Base-by-base conservation (phyloP, 2,329 filamentous ascomycete species). In the Zymoseptoria crescenta region DNA sequence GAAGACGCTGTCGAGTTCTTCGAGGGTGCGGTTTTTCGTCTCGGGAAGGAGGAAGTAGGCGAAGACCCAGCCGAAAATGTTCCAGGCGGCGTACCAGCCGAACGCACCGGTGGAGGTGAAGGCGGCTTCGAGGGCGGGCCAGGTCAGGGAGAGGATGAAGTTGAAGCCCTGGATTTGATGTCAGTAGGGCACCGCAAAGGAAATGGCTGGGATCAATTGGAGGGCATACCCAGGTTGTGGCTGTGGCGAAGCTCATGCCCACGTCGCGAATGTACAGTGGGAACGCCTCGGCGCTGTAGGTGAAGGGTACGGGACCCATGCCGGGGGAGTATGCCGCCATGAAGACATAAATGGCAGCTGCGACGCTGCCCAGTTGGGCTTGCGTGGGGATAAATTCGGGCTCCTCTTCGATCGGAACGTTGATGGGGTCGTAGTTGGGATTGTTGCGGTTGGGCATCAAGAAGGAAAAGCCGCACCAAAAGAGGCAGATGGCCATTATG, bases 1-100 rank as follows among this genome's bases (percentile, higher is more conserved):
- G 56, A 69, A 69, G 49, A 89, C 79, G 19, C 86, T 77, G 65
- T 89, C 86, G 81, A 83, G 79, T 66, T 83, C 80, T 63, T 83
- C 80, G 0, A 82, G 73, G 0, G 77, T 80, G 24, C 80, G 64
- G 8, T 77, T 70, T 67, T 82, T 82, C 0, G 80, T 83, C 68
- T 83, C 80, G 0, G 66, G 64, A 2, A 67, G 56, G 10, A 64
- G 50, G 54, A 67, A 67, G 56, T 68, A 69, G 35, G 58, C 62
- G 56, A 64, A 66, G 16, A 66, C 57, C 60, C 59, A 66, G 30
- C 64, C 64, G 55, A 68, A 65, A 2, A 67, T 19, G 52, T 67
- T 67, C 79, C 79, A 82, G 1, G 72, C 77, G 0, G 80, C 81
- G 65, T 83, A 83, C 77, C 79, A 83, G 16, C 75, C 75, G 62